These are phyloP conservation scores for Cyclotella sp. DNA, from an alignment of 108 stramenopile species.

Conservation along the genomic window DNA sequence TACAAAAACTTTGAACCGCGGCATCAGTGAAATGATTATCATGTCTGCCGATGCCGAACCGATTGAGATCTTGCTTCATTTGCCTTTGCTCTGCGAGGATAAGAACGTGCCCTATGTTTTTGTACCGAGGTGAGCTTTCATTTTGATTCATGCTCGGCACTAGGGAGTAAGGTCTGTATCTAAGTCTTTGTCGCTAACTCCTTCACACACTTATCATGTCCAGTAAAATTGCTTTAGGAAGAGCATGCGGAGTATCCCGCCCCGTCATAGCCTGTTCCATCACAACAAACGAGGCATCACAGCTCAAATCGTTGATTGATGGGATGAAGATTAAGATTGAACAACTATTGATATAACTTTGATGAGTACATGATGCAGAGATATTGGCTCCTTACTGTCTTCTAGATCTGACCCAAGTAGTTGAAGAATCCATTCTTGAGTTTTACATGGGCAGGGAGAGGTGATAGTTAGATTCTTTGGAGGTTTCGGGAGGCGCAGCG, in stretches of 20 bases:
- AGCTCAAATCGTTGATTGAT: constrained; percentile 97
- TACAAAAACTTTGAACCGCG: constrained; percentile 99
- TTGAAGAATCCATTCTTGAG: neutral
- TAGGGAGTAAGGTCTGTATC: neutral
- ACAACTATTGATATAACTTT: constrained; percentile 94
- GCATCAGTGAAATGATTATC: constrained; percentile 98
- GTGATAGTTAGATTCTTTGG: neutral
- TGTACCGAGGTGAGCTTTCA: constrained; percentile 85
- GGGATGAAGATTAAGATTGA: constrained; percentile 99
- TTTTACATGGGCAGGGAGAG: neutral
- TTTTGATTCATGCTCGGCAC: neutral
- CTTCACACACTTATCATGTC: neutral
- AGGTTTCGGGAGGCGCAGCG: neutral
- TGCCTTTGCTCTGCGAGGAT: constrained; percentile 99
- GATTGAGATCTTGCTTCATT: constrained; percentile 98
- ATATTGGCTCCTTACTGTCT: constrained; percentile 2
- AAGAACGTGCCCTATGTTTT: constrained; percentile 99
- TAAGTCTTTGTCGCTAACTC: neutral
- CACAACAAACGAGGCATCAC: constrained; percentile 97
- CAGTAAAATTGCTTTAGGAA: constrained; percentile 98
- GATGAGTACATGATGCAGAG: constrained; percentile 54
- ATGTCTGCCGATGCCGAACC: constrained; percentile 99
- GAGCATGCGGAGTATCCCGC: constrained; percentile 98
- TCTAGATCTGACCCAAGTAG: neutral
- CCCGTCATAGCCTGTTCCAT: constrained; percentile 97